A percentile compares a stretch with the other conserved stretches of the same genome.
These are phyloP conservation scores for Paramecium biaurelia DNA, from an alignment of 73 alveolate genomes.

Conservation along the genomic window DNA sequence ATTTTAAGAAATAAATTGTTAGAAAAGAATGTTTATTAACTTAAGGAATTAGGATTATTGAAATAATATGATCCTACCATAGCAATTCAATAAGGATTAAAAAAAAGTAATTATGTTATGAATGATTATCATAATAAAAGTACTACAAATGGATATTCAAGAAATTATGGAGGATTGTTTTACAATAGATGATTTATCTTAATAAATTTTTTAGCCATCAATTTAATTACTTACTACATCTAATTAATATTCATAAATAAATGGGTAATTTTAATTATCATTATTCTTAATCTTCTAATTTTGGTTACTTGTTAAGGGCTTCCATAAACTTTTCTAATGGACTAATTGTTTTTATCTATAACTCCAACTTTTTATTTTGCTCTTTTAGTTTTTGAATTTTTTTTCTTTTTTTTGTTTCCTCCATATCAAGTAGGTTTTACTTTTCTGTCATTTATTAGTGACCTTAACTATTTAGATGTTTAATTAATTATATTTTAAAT, in stretches of 20 bases:
- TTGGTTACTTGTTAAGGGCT: background rate
- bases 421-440: background rate
- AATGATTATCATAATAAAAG: constrained; percentile 52
- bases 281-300: background rate
- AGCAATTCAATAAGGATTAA: background rate
- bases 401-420: background rate
- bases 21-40: background rate
- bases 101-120: constrained; percentile 29
- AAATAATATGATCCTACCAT: background rate
- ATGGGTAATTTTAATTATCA: background rate
- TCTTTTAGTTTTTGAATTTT: background rate
- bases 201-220: background rate
- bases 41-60: constrained; percentile 15
- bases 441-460: background rate
- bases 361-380: background rate
- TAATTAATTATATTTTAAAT: background rate
- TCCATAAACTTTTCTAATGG: constrained; percentile 31
- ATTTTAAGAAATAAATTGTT: background rate
- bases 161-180: constrained; percentile 50
- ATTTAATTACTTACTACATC: background rate
- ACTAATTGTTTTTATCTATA: background rate
- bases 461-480: background rate
- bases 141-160: constrained; percentile 36
- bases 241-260: background rate
- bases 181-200: constrained; percentile 39